phyloP scores from a whole-genome alignment of 1,284 basidiomycete genomes.

The Calocybe gambosa region DNA sequence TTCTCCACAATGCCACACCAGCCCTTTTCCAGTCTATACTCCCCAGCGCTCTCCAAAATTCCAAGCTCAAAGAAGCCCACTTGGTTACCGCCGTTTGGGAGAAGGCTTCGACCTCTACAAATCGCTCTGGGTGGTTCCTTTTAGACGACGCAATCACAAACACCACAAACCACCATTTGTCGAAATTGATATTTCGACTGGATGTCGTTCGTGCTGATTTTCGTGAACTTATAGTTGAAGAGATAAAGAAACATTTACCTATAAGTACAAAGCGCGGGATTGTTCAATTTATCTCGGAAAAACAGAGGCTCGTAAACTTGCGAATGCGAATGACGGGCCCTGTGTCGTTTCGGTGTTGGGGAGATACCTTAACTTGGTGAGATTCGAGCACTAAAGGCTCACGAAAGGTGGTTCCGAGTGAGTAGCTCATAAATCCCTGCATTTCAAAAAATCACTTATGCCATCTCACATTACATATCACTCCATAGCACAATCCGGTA shows the following conservation, averaged over 20 bases:
- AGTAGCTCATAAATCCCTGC: no score
- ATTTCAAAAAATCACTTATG: no score
- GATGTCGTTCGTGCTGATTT: not conserved
- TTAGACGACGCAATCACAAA: not conserved
- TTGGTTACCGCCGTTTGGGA: not conserved
- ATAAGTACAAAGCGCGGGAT: not conserved
- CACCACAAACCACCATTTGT: not conserved
- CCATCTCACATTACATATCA: not conserved
- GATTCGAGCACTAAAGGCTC: not conserved
- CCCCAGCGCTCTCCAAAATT: not conserved
- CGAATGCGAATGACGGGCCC: slow-evolving; percentile 1
- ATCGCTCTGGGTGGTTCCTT: not conserved
- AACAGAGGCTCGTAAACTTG: not conserved
- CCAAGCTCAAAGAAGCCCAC: slow-evolving; percentile 1
- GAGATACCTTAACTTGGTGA: not conserved
- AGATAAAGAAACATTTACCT: not conserved
- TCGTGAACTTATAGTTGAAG: not conserved
- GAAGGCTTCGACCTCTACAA: not conserved
- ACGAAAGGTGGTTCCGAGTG: not conserved
- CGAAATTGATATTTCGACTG: not conserved
- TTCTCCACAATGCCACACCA: slow-evolving; percentile 1
- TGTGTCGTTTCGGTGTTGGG: slow-evolving; percentile 1
- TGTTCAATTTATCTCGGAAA: slow-evolving; percentile 3
- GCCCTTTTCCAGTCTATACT: slow-evolving; percentile 1
- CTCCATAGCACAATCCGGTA: no score